phyloP scores from a whole-genome alignment of 192 early-diverging fungal species.

The Podila horticola region DNA sequence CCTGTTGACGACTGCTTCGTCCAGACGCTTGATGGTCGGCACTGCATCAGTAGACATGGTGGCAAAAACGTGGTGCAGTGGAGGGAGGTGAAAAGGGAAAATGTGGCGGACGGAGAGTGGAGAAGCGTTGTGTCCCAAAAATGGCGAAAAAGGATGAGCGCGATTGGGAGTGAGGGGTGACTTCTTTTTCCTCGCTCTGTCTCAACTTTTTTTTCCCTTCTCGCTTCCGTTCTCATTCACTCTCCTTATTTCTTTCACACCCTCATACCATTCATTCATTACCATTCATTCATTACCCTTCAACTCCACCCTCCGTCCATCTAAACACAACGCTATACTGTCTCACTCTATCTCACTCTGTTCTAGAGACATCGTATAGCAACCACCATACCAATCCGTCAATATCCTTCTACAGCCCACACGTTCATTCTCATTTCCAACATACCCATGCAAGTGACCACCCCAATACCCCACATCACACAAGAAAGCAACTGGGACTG shows the following conservation, averaged over 20 bases:
- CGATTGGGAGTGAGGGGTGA: too few relatives aligned
- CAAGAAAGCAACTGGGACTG: slow-evolving; percentile 83
- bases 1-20: slow-evolving; percentile 90
- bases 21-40: slow-evolving; percentile 79
- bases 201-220: slow-evolving; percentile 2
- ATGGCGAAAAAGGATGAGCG: too few relatives aligned
- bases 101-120: too few relatives aligned
- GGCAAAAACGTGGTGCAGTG: too few relatives aligned
- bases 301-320: not conserved
- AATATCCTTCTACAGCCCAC: not conserved
- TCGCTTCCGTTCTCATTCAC: not conserved
- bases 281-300: not conserved
- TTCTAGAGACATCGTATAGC: not conserved
- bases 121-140: too few relatives aligned
- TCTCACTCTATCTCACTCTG: not conserved
- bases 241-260: not conserved
- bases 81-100: too few relatives aligned
- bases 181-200: not conserved
- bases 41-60: not conserved
- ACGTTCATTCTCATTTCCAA: not conserved
- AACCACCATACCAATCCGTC: not conserved
- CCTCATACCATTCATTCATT: not conserved
- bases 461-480: slow-evolving; percentile 41
- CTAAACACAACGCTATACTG: not conserved
- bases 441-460: slow-evolving; percentile 37